Conservation (phyloP, 78 protist species). For the Thecamonas trahens region DNA sequence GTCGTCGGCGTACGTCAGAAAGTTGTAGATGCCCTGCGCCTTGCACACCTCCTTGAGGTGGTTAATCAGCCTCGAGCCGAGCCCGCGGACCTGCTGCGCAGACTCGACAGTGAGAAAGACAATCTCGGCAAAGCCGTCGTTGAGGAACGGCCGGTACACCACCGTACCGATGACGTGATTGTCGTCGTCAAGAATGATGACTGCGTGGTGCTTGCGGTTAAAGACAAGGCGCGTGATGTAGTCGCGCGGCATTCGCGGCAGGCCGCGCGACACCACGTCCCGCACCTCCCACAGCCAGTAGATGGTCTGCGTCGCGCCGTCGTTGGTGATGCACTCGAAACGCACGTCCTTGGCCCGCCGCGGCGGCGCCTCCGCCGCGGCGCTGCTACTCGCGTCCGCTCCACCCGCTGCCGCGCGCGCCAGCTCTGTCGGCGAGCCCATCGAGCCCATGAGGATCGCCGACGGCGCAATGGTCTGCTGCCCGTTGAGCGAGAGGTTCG, state of each 20-base stretch:
- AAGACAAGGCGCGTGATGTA: constrained; percentile 73
- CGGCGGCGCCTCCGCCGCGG: too few species aligned
- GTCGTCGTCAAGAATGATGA: constrained; percentile 3
- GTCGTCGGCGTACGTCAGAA: constrained; percentile 92
- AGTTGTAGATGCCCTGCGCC: constrained; percentile 25
- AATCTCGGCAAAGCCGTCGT: constrained; percentile 74
- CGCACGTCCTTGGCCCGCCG: too few species aligned
- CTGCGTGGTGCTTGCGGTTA: constrained; percentile 14
- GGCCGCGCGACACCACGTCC: too few species aligned
- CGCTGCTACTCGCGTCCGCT: too few species aligned
- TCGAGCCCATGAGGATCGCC: too few species aligned
- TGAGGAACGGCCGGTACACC: constrained; percentile 62
- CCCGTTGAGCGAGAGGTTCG: too few species aligned
- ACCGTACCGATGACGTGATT: constrained; percentile 78
- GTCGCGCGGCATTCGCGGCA: constrained; percentile 87
- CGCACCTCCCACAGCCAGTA: too few species aligned
- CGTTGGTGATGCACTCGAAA: too few species aligned
- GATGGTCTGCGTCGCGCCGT: too few species aligned
- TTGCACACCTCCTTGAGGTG: constrained; percentile 56
- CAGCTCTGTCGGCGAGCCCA: too few species aligned
- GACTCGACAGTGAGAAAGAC: constrained; percentile 82
- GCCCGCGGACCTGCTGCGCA: constrained; percentile 74
- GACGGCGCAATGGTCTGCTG: too few species aligned
- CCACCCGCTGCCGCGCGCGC: too few species aligned
- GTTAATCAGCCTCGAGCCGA: constrained; percentile 84